phyloP scores from a whole-genome alignment of 768 basidiomycete genomes.

The Trametopsis cervina region DNA sequence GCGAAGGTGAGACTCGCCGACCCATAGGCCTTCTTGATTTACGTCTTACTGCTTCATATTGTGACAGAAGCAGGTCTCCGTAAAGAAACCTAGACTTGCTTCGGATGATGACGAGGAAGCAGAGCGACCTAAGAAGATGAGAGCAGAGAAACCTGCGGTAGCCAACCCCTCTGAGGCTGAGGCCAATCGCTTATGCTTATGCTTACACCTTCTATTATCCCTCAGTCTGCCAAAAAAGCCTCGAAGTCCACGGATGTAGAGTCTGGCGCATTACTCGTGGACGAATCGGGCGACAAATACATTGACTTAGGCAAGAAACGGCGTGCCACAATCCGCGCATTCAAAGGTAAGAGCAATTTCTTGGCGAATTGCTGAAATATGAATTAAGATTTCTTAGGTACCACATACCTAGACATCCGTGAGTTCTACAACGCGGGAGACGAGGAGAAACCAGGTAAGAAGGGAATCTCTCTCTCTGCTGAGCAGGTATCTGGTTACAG shows the following conservation, averaged over 20 bases:
- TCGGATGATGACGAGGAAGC: slow-evolving; percentile 6
- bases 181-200: too few species aligned
- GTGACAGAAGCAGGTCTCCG: slow-evolving; percentile 1
- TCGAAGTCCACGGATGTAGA: slow-evolving; percentile 26
- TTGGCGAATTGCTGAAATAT: neutral
- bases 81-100: slow-evolving; percentile 7
- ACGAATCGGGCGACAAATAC: slow-evolving; percentile 37
- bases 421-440: slow-evolving; percentile 54
- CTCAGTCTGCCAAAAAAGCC: neutral
- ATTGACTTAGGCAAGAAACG: slow-evolving; percentile 68
- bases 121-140: slow-evolving; percentile 8
- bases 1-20: slow-evolving; percentile 5
- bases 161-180: too few species aligned
- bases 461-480: slow-evolving; percentile 59
- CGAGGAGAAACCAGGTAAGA: slow-evolving; percentile 72
- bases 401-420: slow-evolving; percentile 59
- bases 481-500: slow-evolving; percentile 48
- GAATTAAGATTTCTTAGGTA: slow-evolving; percentile 30
- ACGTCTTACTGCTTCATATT: neutral
- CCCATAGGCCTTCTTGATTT: neutral
- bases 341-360: slow-evolving; percentile 35
- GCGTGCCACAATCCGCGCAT: slow-evolving; percentile 48
- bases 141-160: neutral
- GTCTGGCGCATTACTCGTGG: neutral
- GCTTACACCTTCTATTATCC: too few species aligned